Conservation (phyloP, 768 basidiomycete genomes). For the Phylloporus arenicola region DNA sequence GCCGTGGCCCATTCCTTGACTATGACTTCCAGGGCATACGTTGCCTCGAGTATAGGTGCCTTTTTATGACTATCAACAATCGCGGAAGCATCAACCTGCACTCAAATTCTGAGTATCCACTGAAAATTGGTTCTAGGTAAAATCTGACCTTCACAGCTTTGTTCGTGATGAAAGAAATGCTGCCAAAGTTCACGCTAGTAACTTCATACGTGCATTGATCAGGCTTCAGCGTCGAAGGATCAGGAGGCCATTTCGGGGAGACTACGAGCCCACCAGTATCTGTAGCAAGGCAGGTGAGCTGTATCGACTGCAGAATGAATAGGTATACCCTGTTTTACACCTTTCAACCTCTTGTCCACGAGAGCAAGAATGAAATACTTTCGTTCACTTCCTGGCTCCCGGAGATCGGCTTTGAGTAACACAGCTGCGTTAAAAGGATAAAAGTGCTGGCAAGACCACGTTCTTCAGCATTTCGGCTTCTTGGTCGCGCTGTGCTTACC, state of each 20-base stretch:
- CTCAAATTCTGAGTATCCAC: neutral
- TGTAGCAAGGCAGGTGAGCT: slow-evolving; percentile 23
- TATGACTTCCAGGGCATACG: slow-evolving; percentile 44
- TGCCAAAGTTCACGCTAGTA: slow-evolving; percentile 56
- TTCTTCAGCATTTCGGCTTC: neutral
- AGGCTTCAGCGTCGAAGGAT: slow-evolving; percentile 40
- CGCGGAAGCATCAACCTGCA: slow-evolving; percentile 62
- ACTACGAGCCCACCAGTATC: slow-evolving; percentile 54
- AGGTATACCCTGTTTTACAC: slow-evolving; percentile 44
- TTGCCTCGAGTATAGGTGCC: slow-evolving; percentile 53
- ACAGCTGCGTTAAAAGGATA: slow-evolving; percentile 62
- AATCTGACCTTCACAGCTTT: slow-evolving; percentile 75
- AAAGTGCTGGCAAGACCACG: slow-evolving; percentile 58
- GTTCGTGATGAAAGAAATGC: slow-evolving; percentile 71
- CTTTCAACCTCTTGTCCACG: slow-evolving; percentile 59
- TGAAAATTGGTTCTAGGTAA: slow-evolving; percentile 19
- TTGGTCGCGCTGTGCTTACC: slow-evolving; percentile 41
- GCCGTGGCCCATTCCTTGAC: slow-evolving; percentile 53
- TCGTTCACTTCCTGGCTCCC: slow-evolving; percentile 46
- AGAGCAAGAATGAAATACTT: slow-evolving; percentile 67
- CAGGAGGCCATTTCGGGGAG: slow-evolving; percentile 76
- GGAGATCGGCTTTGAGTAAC: slow-evolving; percentile 59
- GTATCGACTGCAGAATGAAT: neutral
- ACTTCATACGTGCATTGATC: slow-evolving; percentile 64
- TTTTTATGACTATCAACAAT: slow-evolving; percentile 66